Base-by-base conservation (phyloP, 768 basidiomycete species). In the Pisolithus tinctorius region DNA sequence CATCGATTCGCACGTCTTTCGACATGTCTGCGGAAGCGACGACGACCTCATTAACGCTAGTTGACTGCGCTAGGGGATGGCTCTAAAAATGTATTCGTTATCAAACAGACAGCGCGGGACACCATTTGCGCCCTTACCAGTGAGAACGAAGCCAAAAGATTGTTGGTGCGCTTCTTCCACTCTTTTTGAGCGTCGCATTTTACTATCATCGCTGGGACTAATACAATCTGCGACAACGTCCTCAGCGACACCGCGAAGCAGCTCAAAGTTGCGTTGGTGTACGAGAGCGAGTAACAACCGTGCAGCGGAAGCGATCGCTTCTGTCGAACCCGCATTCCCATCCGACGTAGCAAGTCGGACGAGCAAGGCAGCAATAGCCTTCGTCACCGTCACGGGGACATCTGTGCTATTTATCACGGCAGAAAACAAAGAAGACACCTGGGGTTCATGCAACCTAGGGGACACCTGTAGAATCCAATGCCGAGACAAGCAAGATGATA, bases 21-120 rank as follows among this genome's bases (percentile, higher is more conserved):
- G 91, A 86, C 4, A 83, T 78, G 55, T 74, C 79, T 13, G 79
- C 72, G 3, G 86, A 81, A 0, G 80, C 81, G 11, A 87, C 60
- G 0, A 73, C 64, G 34, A 81, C 64, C 48, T 74, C 64, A 37
- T 74, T 71, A 44, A 78, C 71, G 23, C 67, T 64, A 39, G 65
- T 60, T 9, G 61, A 61, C n/a, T 58, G 58, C 6, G 54, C 58
- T 27, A 40, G 46, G 20, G 49, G 58, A 4, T 67, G 57, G 25
- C 41, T 53, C 69, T 71, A 27, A 13, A 0, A 55, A 38, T 9
- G 14, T 20, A 16, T 10, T 40, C 23, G 55, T 16, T 23, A 10
- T 31, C 27, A 27, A 26, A 11, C 23, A 38, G 27, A 48, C 17
- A 27, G 13, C 27, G 9, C n/a, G 29, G n/a, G 5, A n/a, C 4